Evolutionary conservation across 2,329 filamentous ascomycete genomes (phyloP), one percentile per base, ranked within the genome.

Genomic region (Sclerotinia subarctica): DNA sequence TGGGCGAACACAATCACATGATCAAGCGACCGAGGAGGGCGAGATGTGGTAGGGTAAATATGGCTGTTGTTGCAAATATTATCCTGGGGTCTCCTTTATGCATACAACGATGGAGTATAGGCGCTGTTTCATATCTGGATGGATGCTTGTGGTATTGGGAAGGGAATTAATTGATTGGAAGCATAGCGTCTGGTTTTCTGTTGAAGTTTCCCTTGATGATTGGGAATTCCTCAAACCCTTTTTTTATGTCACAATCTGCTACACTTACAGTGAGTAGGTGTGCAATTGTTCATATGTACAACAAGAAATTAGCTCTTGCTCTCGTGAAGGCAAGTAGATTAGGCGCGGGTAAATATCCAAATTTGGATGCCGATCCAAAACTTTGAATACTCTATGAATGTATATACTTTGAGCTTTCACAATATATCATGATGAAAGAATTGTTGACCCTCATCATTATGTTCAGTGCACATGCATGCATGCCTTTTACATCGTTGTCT

Each of bases 41-140:
- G 76, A 77, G 35, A 77, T 77, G 76, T 77, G 76, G 76, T 77
- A 69, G 74, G 52, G 49, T n/a, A 42, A 59, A 17, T 44, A 38
- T 35, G 32, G 29, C n/a, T 35, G n/a, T 51, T 56, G 66, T 64
- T 57, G 59, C 51, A 64, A 42, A 64, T 8, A 49, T 51, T 44
- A 62, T 56, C 44, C 57, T 17, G 13, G 35, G 24, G 51, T 68
- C 63, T 64, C 70, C 32, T 71, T 75, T 64, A 73, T 75, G 75
- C 74, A 77, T 76, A 75, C 73, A 46, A 75, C 69, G 75, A 74
- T 74, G 76, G 75, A 75, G 76, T 76, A 72, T 64, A 19, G 75
- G 75, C 70, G 74, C 72, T 73, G 56, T 69, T 69, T 70, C 59
- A 59, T 58, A 56, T 69, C 58, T 68, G 70, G 74, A 69, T 71